A percentile compares a stretch with the other conserved stretches of the same genome.
These are phyloP conservation scores for Botryotinia calthae DNA, from an alignment of 2,329 filamentous ascomycete genomes.

Conservation along the genomic window DNA sequence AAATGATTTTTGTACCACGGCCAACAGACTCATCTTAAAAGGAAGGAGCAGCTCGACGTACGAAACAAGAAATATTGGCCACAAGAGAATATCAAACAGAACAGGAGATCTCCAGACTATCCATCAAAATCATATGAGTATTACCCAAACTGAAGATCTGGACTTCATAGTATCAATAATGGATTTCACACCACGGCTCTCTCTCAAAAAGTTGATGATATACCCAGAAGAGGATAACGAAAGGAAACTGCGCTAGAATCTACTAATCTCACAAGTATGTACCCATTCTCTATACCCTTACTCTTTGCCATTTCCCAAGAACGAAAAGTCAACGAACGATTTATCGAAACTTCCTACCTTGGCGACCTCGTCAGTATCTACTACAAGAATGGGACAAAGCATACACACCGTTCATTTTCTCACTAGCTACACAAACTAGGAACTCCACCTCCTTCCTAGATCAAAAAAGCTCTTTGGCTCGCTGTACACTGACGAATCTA, in stretches of 20 bases:
- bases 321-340: too few relatives aligned
- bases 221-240: not conserved
- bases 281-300: not conserved
- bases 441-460: not conserved
- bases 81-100: accelerated
- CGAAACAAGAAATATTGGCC: accelerated
- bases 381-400: not conserved
- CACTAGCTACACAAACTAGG: not conserved
- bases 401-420: not conserved
- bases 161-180: not conserved
- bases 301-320: accelerated
- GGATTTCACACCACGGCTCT: not conserved
- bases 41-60: accelerated
- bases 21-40: not conserved
- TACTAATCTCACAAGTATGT: not conserved
- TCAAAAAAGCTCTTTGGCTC: accelerated
- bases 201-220: not conserved
- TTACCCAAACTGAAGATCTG: not conserved
- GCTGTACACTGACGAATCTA: not conserved
- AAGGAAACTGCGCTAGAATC: not conserved
- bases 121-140: accelerated
- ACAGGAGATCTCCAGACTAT: not conserved
- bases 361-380: not conserved
- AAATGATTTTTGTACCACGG: not conserved
- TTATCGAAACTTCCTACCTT: too few relatives aligned